These are phyloP conservation scores for Brettanomyces naardenensis DNA, from an alignment of 805 yeast species.

Conservation along the genomic window DNA sequence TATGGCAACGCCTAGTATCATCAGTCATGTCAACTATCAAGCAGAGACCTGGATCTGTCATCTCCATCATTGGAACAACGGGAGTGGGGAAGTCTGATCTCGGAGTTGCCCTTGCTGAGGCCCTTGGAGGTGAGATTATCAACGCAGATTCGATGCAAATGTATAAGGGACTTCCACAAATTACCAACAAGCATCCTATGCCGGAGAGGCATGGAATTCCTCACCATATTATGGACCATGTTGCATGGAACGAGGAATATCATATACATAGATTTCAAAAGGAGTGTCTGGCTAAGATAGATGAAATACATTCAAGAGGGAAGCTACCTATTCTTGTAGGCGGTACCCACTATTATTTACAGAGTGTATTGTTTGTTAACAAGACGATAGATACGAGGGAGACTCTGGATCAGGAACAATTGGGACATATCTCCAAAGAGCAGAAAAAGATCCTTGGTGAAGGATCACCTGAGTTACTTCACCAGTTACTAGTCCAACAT, in stretches of 20 bases:
- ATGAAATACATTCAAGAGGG: conserved; percentile 55
- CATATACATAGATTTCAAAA: conserved; percentile 67
- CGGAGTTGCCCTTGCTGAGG: conserved; percentile 69
- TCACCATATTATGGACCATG: conserved; percentile 86
- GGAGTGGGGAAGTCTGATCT: conserved; percentile 95
- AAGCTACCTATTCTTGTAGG: conserved; percentile 88
- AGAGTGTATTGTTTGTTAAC: conserved; percentile 64
- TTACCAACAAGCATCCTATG: conserved; percentile 89
- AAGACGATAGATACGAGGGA: conserved; percentile 38
- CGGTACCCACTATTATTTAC: conserved; percentile 92
- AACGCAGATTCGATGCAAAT: conserved; percentile 98
- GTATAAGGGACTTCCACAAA: conserved; percentile 61
- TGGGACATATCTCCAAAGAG: conserved; percentile 16
- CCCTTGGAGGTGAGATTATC: conserved; percentile 78
- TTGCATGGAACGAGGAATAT: conserved; percentile 74
- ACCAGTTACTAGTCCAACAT: conserved; percentile 35
- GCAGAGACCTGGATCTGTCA: conserved; percentile 9
- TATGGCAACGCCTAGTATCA: neutral
- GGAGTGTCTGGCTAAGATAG: conserved; percentile 60
- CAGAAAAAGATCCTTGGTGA: conserved; percentile 45
- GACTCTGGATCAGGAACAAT: conserved; percentile 6
- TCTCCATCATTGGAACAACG: conserved; percentile 63
- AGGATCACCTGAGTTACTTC: conserved; percentile 42
- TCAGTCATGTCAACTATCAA: neutral
- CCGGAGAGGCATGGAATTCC: conserved; percentile 64